Evolutionary conservation across 2,329 filamentous ascomycete genomes (phyloP).

Genomic region (Zalaria sp.): DNA sequence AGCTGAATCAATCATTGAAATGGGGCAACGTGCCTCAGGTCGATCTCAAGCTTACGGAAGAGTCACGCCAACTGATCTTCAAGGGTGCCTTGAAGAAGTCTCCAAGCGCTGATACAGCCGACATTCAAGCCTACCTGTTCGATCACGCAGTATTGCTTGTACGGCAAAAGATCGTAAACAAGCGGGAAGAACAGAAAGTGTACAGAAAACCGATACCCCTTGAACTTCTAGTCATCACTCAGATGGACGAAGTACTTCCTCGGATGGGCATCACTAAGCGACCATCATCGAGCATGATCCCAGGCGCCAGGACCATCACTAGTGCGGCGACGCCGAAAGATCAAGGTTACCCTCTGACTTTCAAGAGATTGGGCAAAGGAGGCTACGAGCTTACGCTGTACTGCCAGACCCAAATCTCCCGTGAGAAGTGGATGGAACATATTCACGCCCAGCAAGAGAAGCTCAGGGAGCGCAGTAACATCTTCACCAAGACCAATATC

Average conservation of each 20-base stretch:
- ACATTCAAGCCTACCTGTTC: constrained; percentile 90
- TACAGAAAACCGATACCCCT: constrained; percentile 92
- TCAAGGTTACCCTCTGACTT: constrained; percentile 88
- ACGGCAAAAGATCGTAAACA: constrained; percentile 80
- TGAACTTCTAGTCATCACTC: constrained; percentile 80
- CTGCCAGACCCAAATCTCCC: constrained; percentile 68
- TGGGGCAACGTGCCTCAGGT: constrained; percentile 84
- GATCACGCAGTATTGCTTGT: constrained; percentile 91
- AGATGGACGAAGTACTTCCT: constrained; percentile 94
- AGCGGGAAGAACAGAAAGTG: constrained; percentile 86
- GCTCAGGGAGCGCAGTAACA: constrained; percentile 60
- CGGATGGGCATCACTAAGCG: constrained; percentile 67
- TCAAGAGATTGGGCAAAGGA: constrained; percentile 87
- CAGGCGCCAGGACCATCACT: constrained; percentile 39
- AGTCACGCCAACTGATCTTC: constrained; percentile 82
- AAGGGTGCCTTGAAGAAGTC: constrained; percentile 91
- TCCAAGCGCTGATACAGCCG: constrained; percentile 63
- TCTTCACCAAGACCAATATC: constrained; percentile 52
- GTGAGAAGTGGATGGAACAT: constrained; percentile 94
- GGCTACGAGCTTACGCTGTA: constrained; percentile 88
- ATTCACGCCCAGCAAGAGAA: constrained; percentile 85
- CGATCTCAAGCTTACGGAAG: constrained; percentile 86
- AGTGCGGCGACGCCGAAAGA: constrained; percentile 35
- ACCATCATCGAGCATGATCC: constrained; percentile 72
- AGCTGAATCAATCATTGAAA: constrained; percentile 80